phyloP scores from a whole-genome alignment of 2,329 filamentous ascomycete genomes.

The Aspergillus caelatus region DNA sequence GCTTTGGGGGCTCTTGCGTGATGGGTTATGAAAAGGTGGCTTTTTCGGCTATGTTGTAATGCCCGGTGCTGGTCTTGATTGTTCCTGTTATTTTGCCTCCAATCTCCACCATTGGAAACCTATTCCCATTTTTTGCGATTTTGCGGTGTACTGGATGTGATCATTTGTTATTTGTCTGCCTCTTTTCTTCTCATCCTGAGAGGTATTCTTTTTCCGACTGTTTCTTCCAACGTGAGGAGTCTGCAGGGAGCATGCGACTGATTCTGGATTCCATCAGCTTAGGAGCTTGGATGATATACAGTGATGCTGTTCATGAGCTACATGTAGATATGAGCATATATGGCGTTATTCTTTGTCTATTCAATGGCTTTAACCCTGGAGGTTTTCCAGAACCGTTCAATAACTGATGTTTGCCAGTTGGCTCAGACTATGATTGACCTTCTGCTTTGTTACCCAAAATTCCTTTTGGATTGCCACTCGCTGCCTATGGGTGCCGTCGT shows the following conservation, averaged over 20 bases:
- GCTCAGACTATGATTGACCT: not conserved
- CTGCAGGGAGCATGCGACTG: slow-evolving; percentile 26
- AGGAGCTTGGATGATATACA: slow-evolving; percentile 36
- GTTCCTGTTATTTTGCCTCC: slow-evolving; percentile 17
- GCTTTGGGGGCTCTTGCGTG: slow-evolving; percentile 22
- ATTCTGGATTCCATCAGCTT: slow-evolving; percentile 23
- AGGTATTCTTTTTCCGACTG: slow-evolving; percentile 31
- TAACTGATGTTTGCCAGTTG: slow-evolving; percentile 23
- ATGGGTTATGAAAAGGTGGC: slow-evolving; percentile 34
- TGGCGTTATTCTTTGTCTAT: slow-evolving; percentile 36
- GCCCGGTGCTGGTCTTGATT: slow-evolving; percentile 18
- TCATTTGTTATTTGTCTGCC: slow-evolving; percentile 18
- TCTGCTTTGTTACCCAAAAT: not conserved
- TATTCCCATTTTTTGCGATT: slow-evolving; percentile 18
- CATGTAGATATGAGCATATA: slow-evolving; percentile 47
- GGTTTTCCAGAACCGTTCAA: slow-evolving; percentile 24
- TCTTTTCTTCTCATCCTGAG: slow-evolving; percentile 19
- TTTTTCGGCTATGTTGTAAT: slow-evolving; percentile 28
- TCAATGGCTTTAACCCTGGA: slow-evolving; percentile 21
- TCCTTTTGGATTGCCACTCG: not conserved
- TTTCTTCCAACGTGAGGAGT: slow-evolving; percentile 27
- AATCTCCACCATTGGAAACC: slow-evolving; percentile 17
- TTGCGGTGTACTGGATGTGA: slow-evolving; percentile 23
- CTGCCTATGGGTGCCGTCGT: not conserved
- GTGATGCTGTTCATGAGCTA: slow-evolving; percentile 35